A percentile compares a stretch with the other conserved stretches of the same genome.
Conservation (phyloP, 768 basidiomycete genomes). For the Boletus sensibilis region DNA sequence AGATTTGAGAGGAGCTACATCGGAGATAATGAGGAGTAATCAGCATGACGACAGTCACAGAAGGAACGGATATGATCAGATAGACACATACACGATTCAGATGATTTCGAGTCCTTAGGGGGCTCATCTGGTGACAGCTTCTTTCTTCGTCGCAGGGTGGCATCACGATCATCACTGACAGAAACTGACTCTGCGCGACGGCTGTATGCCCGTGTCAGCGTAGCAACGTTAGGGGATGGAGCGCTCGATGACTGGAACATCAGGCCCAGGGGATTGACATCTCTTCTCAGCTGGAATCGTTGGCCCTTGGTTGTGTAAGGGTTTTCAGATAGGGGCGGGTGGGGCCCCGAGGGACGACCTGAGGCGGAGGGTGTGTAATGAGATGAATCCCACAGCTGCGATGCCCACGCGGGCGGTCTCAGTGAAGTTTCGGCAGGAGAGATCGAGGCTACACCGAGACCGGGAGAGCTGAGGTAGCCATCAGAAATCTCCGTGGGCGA, state of each 20-base stretch:
- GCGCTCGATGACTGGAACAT: conserved; percentile 74
- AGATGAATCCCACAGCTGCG: conserved; percentile 62
- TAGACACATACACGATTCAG: conserved; percentile 47
- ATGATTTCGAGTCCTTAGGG: conserved; percentile 40
- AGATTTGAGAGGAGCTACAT: conserved; percentile 68
- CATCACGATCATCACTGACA: conserved; percentile 62
- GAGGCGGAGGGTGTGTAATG: conserved; percentile 42
- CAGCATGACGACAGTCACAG: conserved; percentile 30
- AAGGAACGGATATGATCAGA: conserved; percentile 30
- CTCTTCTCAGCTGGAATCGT: conserved; percentile 40
- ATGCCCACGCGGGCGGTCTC: conserved; percentile 62
- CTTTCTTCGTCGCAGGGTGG: conserved; percentile 68
- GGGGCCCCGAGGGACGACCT: conserved; percentile 44
- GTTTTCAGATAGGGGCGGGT: conserved; percentile 46
- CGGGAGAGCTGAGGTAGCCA: conserved; percentile 40
- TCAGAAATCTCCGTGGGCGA: conserved; percentile 57
- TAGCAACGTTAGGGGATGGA: conserved; percentile 51
- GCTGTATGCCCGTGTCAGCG: conserved; percentile 59
- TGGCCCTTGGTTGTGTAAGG: conserved; percentile 42
- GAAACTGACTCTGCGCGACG: conserved; percentile 66
- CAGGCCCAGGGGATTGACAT: conserved; percentile 44
- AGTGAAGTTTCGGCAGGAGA: conserved; percentile 62
- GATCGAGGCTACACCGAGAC: conserved; percentile 51
- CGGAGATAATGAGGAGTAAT: conserved; percentile 29
- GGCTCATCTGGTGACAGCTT: conserved; percentile 33